Evolutionary conservation across 2,329 filamentous ascomycete species (phyloP).

Genomic region (Didymella keratinophila): DNA sequence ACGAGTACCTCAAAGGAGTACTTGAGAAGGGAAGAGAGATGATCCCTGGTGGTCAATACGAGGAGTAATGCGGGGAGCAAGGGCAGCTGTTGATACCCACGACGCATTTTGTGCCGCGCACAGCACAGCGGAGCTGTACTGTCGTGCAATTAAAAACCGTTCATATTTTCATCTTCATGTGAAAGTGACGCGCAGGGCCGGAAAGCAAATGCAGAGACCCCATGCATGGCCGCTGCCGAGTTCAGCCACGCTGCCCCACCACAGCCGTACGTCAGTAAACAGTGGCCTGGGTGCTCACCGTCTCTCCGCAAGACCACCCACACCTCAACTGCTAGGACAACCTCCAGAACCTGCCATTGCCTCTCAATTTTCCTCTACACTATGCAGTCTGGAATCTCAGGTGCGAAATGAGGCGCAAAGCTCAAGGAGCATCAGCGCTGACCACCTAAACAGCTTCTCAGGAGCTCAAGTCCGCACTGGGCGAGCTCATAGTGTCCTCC

Average conservation of each 20-base stretch:
- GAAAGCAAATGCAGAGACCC: constrained; percentile 17
- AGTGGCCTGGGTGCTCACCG: constrained; percentile 12
- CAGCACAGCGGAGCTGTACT: constrained; percentile 12
- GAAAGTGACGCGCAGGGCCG: constrained; percentile 11
- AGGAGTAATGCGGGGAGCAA: constrained; percentile 52
- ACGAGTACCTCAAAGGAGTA: constrained; percentile 60
- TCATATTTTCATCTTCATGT: constrained; percentile 4
- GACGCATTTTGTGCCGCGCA: constrained; percentile 2
- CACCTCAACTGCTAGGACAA: neutral
- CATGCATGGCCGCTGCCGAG: constrained; percentile 23
- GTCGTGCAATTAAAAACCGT: neutral
- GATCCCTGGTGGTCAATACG: constrained; percentile 57
- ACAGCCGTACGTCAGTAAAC: constrained; percentile 36
- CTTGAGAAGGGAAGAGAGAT: constrained; percentile 58
- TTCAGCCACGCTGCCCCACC: constrained; percentile 33
- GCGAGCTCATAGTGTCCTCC: constrained; percentile 68
- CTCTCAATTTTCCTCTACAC: constrained; percentile 31
- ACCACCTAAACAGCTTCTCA: constrained; percentile 65
- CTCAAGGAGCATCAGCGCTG: constrained; percentile 12
- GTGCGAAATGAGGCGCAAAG: constrained; percentile 51
- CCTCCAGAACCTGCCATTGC: neutral
- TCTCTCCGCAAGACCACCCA: neutral
- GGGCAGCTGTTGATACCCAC: constrained; percentile 26
- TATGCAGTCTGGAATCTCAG: constrained; percentile 83
- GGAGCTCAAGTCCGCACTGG: constrained; percentile 79